A percentile compares a stretch with the other conserved stretches of the same genome.
phyloP scores from a whole-genome alignment of 139 green algal species.

The Haematococcus lacustris region DNA sequence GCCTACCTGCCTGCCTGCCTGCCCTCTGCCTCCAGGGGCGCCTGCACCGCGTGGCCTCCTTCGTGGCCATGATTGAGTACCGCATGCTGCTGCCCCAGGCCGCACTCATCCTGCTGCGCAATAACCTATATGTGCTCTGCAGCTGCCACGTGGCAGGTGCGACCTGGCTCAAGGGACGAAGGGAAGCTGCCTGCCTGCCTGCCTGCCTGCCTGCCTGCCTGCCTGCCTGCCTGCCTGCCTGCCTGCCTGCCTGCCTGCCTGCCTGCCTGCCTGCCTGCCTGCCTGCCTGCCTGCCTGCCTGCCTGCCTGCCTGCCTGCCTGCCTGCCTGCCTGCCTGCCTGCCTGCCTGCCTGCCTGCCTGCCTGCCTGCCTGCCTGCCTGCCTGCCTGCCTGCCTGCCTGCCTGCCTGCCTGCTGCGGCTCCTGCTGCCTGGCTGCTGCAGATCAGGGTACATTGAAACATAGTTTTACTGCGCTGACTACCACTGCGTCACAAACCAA shows the following conservation, averaged over 20 bases:
- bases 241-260: neutral
- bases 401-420: neutral
- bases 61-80: conserved; percentile 22
- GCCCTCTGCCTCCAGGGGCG: conserved; percentile 4
- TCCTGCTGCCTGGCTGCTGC: neutral
- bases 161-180: neutral
- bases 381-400: neutral
- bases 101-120: conserved; percentile 19
- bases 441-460: too few species aligned
- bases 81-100: conserved; percentile 19
- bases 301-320: neutral
- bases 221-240: neutral
- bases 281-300: neutral
- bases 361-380: neutral
- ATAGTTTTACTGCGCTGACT: too few species aligned
- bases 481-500: too few species aligned
- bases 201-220: neutral
- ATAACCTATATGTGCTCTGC: conserved; percentile 13
- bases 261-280: neutral
- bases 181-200: too few species aligned
- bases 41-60: conserved; percentile 18
- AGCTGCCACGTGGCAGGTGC: neutral
- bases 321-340: neutral
- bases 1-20: neutral
- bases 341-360: neutral